Evolutionary conservation across 2,329 filamentous ascomycete species (phyloP).

Genomic region (Purpureocillium lavendulum): DNA sequence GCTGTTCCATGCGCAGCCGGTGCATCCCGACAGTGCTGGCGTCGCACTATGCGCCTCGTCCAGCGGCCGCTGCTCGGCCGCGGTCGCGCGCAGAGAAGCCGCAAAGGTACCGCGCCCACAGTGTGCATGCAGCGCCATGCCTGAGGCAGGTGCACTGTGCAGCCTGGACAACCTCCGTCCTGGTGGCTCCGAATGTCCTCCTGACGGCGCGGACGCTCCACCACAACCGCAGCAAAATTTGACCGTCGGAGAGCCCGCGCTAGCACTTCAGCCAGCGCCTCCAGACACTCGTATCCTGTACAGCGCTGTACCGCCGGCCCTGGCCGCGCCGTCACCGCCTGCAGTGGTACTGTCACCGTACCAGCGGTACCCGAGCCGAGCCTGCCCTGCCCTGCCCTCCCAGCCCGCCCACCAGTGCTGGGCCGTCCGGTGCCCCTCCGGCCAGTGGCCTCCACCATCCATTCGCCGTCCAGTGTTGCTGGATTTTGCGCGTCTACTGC

Average conservation of each 20-base stretch:
- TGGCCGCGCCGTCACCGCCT: too few relatives aligned
- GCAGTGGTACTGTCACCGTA: neutral
- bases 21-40: neutral
- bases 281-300: neutral
- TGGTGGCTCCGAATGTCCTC: neutral
- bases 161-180: neutral
- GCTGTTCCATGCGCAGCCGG: neutral
- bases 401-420: too few relatives aligned
- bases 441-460: too few relatives aligned
- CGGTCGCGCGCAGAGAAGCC: too few relatives aligned
- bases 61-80: too few relatives aligned
- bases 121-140: too few relatives aligned
- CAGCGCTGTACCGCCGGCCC: neutral
- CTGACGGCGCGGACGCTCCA: neutral
- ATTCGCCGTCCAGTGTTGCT: too few relatives aligned
- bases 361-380: neutral
- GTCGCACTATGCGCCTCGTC: neutral
- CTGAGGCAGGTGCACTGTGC: neutral
- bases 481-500: too few relatives aligned
- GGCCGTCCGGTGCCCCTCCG: too few relatives aligned
- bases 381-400: too few relatives aligned
- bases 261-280: too few relatives aligned
- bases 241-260: neutral
- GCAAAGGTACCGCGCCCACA: too few relatives aligned
- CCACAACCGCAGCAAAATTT: constrained; percentile 1